Percentiles rank a stretch among this genome's conserved stretches.
These are phyloP conservation scores for Yarrowia divulgata DNA, from an alignment of 805 yeast genomes.

Conservation along the genomic window DNA sequence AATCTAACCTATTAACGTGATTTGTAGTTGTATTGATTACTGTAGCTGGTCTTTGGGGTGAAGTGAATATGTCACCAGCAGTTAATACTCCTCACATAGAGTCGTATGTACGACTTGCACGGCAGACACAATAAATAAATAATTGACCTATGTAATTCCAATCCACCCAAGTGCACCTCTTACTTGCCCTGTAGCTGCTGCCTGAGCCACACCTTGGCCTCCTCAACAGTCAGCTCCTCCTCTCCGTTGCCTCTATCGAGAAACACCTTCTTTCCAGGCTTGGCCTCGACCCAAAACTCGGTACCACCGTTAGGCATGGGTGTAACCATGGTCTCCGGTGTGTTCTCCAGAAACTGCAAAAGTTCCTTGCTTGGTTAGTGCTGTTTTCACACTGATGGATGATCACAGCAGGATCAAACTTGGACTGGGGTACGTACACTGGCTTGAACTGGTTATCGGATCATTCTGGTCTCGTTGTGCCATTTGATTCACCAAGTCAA, in stretches of 20 bases:
- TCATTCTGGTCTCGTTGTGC: too few relatives aligned
- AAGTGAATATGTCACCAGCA: too few relatives aligned
- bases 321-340: conserved; percentile 32
- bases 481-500: too few relatives aligned
- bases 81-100: too few relatives aligned
- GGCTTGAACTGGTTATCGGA: too few relatives aligned
- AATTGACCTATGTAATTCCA: not conserved
- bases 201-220: conserved; percentile 32
- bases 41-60: too few relatives aligned
- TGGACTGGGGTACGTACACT: too few relatives aligned
- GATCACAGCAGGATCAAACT: not conserved
- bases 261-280: conserved; percentile 29
- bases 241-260: conserved; percentile 31
- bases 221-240: conserved; percentile 24
- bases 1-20: not conserved
- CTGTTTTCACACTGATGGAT: not conserved
- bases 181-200: conserved; percentile 11
- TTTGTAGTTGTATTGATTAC: too few relatives aligned
- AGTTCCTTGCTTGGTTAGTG: conserved; percentile 30
- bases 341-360: conserved; percentile 23
- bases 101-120: too few relatives aligned
- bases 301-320: conserved; percentile 37
- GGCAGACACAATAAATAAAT: not conserved
- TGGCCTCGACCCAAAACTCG: conserved; percentile 40
- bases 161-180: not conserved